Evolutionary conservation across 1,284 basidiomycete species (phyloP).

Genomic region (Ustilago esculenta): DNA sequence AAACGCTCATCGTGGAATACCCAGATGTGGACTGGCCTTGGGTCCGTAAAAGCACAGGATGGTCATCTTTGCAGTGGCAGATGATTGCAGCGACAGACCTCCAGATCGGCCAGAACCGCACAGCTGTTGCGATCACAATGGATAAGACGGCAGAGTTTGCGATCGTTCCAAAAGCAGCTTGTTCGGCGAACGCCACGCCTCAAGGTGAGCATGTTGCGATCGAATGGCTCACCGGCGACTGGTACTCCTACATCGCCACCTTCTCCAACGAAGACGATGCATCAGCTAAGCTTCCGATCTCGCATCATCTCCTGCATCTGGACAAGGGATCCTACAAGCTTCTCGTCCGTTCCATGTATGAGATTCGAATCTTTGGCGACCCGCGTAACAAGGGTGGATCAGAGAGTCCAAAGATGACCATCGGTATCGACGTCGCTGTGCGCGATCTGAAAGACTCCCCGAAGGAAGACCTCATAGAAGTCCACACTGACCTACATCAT

Average conservation of each 20-base stretch:
- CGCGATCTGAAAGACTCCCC: not conserved
- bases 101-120: constrained; percentile 13
- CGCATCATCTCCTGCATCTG: constrained; percentile 32
- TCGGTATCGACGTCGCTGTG: constrained; percentile 35
- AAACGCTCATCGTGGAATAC: constrained; percentile 30
- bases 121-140: constrained; percentile 29
- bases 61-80: constrained; percentile 50
- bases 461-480: not conserved
- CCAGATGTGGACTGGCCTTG: constrained; percentile 33
- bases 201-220: not conserved
- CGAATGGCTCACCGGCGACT: constrained; percentile 50
- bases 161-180: constrained; percentile 4
- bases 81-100: constrained; percentile 32
- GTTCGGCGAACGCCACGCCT: not conserved
- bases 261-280: constrained; percentile 10
- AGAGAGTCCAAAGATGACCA: constrained; percentile 25
- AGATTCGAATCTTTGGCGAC: constrained; percentile 52
- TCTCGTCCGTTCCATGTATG: constrained; percentile 38
- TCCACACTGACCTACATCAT: constrained; percentile 24
- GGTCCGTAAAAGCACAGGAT: constrained; percentile 40
- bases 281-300: not conserved
- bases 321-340: constrained; percentile 35
- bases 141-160: constrained; percentile 45
- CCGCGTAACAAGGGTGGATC: constrained; percentile 13
- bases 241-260: constrained; percentile 47